phyloP scores from a whole-genome alignment of 2,329 filamentous ascomycete species.

The Botrytis pseudocinerea region DNA sequence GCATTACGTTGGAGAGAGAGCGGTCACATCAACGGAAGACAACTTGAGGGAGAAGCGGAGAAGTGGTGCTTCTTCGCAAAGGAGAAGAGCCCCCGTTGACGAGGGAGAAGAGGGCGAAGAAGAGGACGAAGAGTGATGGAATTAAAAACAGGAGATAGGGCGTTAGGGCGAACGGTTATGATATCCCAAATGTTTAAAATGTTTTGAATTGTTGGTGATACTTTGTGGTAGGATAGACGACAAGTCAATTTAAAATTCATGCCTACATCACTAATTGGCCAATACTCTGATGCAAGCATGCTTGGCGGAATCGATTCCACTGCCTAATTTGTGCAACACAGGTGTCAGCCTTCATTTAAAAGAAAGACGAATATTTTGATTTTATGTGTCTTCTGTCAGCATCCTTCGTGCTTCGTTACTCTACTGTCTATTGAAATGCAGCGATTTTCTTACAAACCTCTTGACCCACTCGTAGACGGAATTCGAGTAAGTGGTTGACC shows the following conservation, averaged over 20 bases:
- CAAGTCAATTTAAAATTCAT: background rate
- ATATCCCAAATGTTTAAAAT: constrained; percentile 15
- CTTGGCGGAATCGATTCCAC: background rate
- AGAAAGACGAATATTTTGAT: background rate
- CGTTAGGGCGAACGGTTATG: background rate
- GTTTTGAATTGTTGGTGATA: background rate
- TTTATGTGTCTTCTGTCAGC: background rate
- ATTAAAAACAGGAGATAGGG: constrained; percentile 1
- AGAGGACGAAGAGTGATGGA: constrained; percentile 11
- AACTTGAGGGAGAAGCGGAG: constrained; percentile 39
- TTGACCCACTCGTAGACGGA: constrained; percentile 23
- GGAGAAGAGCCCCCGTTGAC: constrained; percentile 25
- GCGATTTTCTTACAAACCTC: constrained; percentile 11
- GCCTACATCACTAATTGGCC: background rate
- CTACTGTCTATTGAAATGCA: background rate
- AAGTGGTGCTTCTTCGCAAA: constrained; percentile 30
- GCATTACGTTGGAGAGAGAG: constrained; percentile 41
- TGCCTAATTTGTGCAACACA: background rate
- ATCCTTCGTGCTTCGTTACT: background rate
- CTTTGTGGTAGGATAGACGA: background rate
- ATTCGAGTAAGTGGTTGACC: constrained; percentile 14
- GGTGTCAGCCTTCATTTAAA: background rate
- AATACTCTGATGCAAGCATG: background rate
- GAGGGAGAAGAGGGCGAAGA: constrained; percentile 27
- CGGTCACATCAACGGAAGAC: constrained; percentile 39